A percentile compares a stretch with the other conserved stretches of the same genome.
These are phyloP conservation scores for Meyerozyma smithsonii DNA, from an alignment of 1,139 yeast species.

Conservation along the genomic window DNA sequence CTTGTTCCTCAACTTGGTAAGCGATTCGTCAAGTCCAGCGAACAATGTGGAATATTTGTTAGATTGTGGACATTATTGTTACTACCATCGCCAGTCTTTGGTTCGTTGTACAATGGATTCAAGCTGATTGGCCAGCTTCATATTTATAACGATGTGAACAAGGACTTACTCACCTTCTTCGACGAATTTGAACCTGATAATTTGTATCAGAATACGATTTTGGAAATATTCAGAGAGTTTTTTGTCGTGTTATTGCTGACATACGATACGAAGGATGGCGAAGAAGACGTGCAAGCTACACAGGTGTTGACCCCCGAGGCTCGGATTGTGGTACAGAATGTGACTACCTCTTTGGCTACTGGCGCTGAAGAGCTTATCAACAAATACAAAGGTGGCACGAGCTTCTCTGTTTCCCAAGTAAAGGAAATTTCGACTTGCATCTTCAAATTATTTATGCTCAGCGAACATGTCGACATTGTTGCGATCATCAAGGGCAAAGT, in stretches of 20 bases:
- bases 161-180: constrained; percentile 22
- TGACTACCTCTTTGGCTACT: background rate
- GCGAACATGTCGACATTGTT: background rate
- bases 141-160: constrained; percentile 24
- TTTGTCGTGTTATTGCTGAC: constrained; percentile 13
- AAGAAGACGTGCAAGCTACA: background rate
- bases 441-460: background rate
- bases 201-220: constrained; percentile 8
- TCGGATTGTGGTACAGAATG: background rate
- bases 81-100: constrained; percentile 12
- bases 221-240: constrained; percentile 14
- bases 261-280: constrained; percentile 4
- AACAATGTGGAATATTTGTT: constrained; percentile 20
- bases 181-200: constrained; percentile 14
- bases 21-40: constrained; percentile 18
- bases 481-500: background rate
- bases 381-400: background rate
- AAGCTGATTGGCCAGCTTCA: constrained; percentile 21
- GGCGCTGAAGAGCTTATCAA: background rate
- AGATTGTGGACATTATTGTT: constrained; percentile 28
- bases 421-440: background rate
- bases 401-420: background rate
- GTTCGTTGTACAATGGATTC: constrained; percentile 20
- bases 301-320: background rate
- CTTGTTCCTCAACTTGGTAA: constrained; percentile 20